These are phyloP conservation scores for Pichia cactophila DNA, from an alignment of 1,139 yeast species.

Conservation along the genomic window DNA sequence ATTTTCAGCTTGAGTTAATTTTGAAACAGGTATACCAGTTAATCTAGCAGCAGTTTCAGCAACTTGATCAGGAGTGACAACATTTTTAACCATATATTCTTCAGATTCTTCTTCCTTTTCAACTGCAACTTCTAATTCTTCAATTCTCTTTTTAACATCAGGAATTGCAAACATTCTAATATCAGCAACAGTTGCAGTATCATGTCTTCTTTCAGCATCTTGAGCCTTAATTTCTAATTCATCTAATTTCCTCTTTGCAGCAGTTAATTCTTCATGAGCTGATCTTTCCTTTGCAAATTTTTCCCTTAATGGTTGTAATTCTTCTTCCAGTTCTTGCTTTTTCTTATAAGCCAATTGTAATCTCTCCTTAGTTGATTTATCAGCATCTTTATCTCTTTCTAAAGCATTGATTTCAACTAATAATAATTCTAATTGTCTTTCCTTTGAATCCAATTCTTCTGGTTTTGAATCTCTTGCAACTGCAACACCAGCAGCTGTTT, in stretches of 20 bases:
- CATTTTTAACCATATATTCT: conserved; percentile 70
- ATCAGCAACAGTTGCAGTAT: conserved; percentile 92
- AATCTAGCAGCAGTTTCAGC: conserved; percentile 96
- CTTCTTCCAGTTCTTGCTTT: conserved; percentile 79
- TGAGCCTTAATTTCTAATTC: conserved; percentile 87
- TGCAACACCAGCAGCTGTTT: conserved; percentile 95
- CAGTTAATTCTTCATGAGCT: conserved; percentile 84
- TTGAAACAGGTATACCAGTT: conserved; percentile 98
- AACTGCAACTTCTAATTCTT: conserved; percentile 63
- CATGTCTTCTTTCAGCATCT: conserved; percentile 96
- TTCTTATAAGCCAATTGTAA: conserved; percentile 68
- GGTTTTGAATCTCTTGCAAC: conserved; percentile 98
- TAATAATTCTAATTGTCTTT: conserved; percentile 81
- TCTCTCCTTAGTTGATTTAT: conserved; percentile 79
- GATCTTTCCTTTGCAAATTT: conserved; percentile 82
- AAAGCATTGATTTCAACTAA: conserved; percentile 96
- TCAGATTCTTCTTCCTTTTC: conserved; percentile 59
- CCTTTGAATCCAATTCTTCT: conserved; percentile 88
- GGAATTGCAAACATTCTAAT: conserved; percentile 96
- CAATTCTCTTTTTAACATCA: conserved; percentile 71
- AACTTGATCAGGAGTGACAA: conserved; percentile 87
- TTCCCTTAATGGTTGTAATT: conserved; percentile 77
- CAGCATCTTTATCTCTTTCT: conserved; percentile 93
- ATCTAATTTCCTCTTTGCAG: conserved; percentile 83
- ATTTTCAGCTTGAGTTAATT: conserved; percentile 92